Evolutionary conservation across 768 basidiomycete genomes (phyloP).

Genomic region (Amanita exitialis): DNA sequence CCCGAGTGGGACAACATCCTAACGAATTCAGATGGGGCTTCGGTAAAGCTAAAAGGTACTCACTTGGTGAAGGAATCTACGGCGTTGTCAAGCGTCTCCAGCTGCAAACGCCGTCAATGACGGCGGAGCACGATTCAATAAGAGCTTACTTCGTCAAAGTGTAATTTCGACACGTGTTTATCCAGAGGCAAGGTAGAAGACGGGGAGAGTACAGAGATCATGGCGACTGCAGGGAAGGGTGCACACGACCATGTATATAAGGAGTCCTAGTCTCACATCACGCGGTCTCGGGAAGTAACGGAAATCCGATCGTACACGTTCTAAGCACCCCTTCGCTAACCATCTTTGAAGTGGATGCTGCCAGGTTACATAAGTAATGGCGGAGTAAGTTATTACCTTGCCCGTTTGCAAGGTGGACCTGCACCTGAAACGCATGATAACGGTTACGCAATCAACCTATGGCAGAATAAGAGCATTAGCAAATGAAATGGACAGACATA

Average conservation of each 20-base stretch:
- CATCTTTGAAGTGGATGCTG: neutral
- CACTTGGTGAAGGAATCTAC: conserved; percentile 55
- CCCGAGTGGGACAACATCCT: conserved; percentile 43
- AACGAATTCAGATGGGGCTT: neutral
- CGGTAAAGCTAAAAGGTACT: conserved; percentile 11
- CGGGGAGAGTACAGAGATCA: conserved; percentile 19
- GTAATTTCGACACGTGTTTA: conserved; percentile 13
- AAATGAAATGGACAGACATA: neutral
- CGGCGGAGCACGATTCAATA: conserved; percentile 3
- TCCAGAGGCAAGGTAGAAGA: conserved; percentile 9
- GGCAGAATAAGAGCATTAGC: neutral
- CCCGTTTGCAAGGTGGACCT: neutral
- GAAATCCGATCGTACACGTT: conserved; percentile 14
- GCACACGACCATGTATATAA: conserved; percentile 20
- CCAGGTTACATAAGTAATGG: neutral
- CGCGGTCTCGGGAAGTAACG: conserved; percentile 23
- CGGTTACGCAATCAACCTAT: neutral
- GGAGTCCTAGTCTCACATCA: conserved; percentile 13
- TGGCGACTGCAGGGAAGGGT: conserved; percentile 7
- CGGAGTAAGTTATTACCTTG: neutral
- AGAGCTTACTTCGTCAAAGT: conserved; percentile 26
- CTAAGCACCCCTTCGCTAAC: neutral
- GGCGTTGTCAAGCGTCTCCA: conserved; percentile 45
- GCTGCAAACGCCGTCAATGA: conserved; percentile 19
- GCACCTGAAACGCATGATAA: neutral